A percentile compares a stretch with the other conserved stretches of the same genome.
These are phyloP conservation scores for Fraxinus paxiana DNA, from an alignment of 305 asterid species.

Conservation along the genomic window DNA sequence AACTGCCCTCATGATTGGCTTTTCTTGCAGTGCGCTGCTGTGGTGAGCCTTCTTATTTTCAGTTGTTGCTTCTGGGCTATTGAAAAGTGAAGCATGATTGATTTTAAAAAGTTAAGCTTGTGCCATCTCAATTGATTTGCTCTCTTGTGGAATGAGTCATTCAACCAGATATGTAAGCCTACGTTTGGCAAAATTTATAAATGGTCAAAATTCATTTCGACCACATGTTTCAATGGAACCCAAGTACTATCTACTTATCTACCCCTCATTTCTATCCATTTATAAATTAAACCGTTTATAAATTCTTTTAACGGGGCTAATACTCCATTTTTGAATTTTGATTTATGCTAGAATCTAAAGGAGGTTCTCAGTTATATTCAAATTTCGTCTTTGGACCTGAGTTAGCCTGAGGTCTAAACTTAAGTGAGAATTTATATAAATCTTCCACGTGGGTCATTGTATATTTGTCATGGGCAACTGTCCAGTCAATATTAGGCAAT, in stretches of 20 bases:
- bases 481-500: background rate
- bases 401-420: background rate
- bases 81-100: background rate
- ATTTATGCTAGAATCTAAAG: background rate
- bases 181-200: background rate
- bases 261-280: background rate
- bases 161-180: background rate
- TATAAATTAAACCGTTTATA: background rate
- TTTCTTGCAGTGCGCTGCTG: conserved; percentile 85
- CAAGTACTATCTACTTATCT: background rate
- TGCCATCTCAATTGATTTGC: background rate
- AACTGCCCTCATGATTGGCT: conserved; percentile 97
- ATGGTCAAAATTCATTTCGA: background rate
- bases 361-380: background rate
- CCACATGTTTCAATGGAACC: background rate
- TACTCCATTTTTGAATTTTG: background rate
- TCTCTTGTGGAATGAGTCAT: background rate
- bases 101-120: background rate
- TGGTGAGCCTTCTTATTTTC: conserved; percentile 50
- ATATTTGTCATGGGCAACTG: background rate
- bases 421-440: background rate
- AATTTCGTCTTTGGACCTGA: background rate
- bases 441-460: background rate
- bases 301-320: background rate
- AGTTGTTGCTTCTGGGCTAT: background rate